Evolutionary conservation across 2,329 filamentous ascomycete genomes (phyloP), one percentile per base, ranked within the genome.

Genomic region (Monosporascus sp.): DNA sequence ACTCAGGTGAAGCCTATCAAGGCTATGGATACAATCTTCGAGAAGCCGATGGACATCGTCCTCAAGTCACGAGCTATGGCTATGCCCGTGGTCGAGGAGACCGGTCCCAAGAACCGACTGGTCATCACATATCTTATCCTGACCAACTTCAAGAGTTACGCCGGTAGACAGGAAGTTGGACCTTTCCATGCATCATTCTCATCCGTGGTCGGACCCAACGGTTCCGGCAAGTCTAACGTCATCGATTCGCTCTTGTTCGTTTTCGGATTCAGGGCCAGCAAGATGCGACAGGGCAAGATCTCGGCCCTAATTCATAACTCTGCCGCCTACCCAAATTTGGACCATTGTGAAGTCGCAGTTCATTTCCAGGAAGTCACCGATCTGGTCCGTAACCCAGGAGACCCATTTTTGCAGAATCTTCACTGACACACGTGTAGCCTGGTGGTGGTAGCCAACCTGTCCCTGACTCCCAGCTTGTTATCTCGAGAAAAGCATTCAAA

Each of bases 111-210:
- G 69, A 78, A 91, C 50, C 88, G 94, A 51, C 92, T 94, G 59
- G 93, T 97, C 51, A 93, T 99, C 60, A 94, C 90, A 19, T 91
- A 96, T 68, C 78, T 99, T 48, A 86, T 96, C 55, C 80, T 99
- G 62, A 95, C 84, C 60, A 99, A 99, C 72, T 99, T 99, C 83
- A 99, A 99, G 76, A 97, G 93, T 75, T 99, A 99, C 69, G 94
- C 94, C 17, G 94, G 94, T 4, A 81, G 89, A 57, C 94, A 99
- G 70, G 88, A 96, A 73, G 94, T 99, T 55, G 94, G 94, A 0
- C 94, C 94, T 0, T 99, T 99, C 70, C 94, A 99, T 69, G 83
- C 90, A 2, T 99, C 94, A 0, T 99, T 99, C 73, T 97, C 94
- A 1, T 97, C 94, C 0, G 94, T 99, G 2, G 94, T 99, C 9